phyloP scores from a whole-genome alignment of 2,329 filamentous ascomycete species.

The Claviceps sp. region DNA sequence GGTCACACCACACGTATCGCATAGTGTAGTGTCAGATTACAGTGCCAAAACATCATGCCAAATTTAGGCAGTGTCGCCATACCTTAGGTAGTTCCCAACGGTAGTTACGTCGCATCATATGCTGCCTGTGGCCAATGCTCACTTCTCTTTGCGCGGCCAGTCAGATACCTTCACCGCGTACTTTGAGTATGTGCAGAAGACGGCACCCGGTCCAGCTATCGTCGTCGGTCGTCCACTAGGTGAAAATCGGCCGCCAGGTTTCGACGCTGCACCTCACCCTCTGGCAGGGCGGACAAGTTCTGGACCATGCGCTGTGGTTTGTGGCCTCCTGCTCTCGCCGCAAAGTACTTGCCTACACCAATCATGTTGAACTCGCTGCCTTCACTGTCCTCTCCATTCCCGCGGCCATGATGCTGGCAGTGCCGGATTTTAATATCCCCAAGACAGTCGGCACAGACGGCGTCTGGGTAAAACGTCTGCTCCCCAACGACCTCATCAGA shows the following conservation, averaged over 20 bases:
- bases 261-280: constrained; percentile 14
- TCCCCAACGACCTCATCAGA: constrained; percentile 14
- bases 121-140: constrained; percentile 15
- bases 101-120: constrained; percentile 26
- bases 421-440: constrained; percentile 9
- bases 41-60: not conserved
- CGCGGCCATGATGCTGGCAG: constrained; percentile 8
- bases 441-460: constrained; percentile 5
- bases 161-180: constrained; percentile 21
- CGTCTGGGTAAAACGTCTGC: constrained; percentile 8
- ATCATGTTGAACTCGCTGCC: constrained; percentile 15
- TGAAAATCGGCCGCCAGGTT: constrained; percentile 3
- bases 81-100: constrained; percentile 25
- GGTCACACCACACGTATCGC: constrained; percentile 11
- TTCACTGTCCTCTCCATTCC: constrained; percentile 18
- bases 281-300: constrained; percentile 17
- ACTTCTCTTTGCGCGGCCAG: constrained; percentile 17
- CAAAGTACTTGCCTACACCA: constrained; percentile 19
- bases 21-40: too few relatives aligned
- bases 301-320: constrained; percentile 18
- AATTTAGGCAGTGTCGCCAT: not conserved
- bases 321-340: constrained; percentile 14
- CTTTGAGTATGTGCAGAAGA: constrained; percentile 23
- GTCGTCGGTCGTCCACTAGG: constrained; percentile 12
- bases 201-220: constrained; percentile 18